Base-by-base conservation (phyloP, 495 filamentous ascomycete species). In the Penicillium odoratum region DNA sequence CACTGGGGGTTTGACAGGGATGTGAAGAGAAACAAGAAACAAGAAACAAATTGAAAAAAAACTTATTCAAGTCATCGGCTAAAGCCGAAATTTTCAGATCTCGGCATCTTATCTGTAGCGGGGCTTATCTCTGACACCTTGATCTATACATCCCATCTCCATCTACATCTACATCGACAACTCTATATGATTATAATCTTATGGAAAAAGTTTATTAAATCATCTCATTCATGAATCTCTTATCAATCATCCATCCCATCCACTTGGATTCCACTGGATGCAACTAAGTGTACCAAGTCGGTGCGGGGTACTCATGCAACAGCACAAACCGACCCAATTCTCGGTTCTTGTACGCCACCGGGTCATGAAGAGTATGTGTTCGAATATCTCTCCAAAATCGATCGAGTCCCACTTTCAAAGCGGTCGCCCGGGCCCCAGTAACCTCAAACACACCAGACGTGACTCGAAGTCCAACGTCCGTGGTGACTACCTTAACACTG, bases 291-390 rank as follows among this genome's bases (percentile, higher is more conserved):
- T 86, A 87, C 83, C 83, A 86, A 25, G 75, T 79, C n/a, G 80
- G 76, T 64, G 73, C 70, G 48, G 83, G 82, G 18, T 77, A 57
- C 68, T 85, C 77, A 16, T 71, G 71, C 52, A 84, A 54, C 46
- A 87, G 61, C 34, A 75, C 66, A 66, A 66, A 86, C 59, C 79
- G 67, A 1, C 83, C 83, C 59, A 85, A 50, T 71, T 86, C 83
- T 50, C 77, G 66, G 48, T 82, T 79, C 77, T 86, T 85, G 59
- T 85, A 85, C 42, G 81, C 79, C 30, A 86, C 81, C 3, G 83
- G 83, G 65, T 87, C 83, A 71, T 87, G 84, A 61, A 86, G 64
- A 0, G 74, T 81, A 66, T 87, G 84, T 18, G 81, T 83, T n/a
- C 84, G 64, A 13, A 85, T 64, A 59, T 86, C 83, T 50, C 83